Evolutionary conservation across 2,329 filamentous ascomycete species (phyloP).

Genomic region (Chrysosporium keratinophilum): DNA sequence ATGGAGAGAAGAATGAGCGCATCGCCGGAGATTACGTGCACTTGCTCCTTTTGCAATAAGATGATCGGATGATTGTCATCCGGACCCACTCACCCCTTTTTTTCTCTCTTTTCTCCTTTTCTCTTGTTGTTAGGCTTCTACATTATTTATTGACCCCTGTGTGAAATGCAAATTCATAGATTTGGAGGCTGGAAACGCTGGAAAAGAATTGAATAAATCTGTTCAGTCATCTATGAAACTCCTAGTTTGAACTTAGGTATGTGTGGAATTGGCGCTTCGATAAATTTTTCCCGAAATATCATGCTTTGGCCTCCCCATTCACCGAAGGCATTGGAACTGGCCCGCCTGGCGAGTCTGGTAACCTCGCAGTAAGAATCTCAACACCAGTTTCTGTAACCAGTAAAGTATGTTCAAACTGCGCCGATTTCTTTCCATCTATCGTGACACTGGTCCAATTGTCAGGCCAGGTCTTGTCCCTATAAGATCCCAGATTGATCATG

Average conservation of each 20-base stretch:
- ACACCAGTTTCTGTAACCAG: conserved; percentile 74
- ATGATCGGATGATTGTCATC: no score
- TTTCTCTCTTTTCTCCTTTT: no score
- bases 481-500: conserved; percentile 89
- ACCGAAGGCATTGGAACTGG: conserved; percentile 49
- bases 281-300: not conserved
- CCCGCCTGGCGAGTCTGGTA: conserved; percentile 64
- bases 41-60: no score
- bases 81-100: no score
- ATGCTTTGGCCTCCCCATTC: conserved; percentile 14
- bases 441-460: conserved; percentile 98
- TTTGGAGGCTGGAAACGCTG: no score
- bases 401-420: conserved; percentile 88
- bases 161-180: no score
- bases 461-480: conserved; percentile 91
- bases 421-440: conserved; percentile 75
- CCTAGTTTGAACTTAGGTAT: not conserved
- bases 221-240: no score
- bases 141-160: no score
- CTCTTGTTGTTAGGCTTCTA: no score
- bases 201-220: no score
- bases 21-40: no score
- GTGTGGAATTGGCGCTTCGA: not conserved
- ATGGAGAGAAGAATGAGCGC: no score
- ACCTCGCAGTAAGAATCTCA: conserved; percentile 67